Percentiles rank a stretch among this genome's conserved stretches.
Evolutionary conservation across 768 basidiomycete genomes (phyloP).

Genomic region (Cubamyces sp.): DNA sequence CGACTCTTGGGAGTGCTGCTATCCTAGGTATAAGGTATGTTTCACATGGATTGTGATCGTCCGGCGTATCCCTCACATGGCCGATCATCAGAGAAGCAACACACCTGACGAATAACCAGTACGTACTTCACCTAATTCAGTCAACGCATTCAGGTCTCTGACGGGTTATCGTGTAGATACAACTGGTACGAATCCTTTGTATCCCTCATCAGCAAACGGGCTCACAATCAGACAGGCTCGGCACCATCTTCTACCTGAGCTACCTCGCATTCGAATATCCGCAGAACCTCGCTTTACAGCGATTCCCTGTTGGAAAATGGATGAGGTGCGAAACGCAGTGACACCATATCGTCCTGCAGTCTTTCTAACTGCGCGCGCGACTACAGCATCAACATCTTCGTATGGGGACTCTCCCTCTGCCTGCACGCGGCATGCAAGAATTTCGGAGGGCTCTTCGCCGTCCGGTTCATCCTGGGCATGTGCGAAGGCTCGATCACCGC

Average conservation of each 20-base stretch:
- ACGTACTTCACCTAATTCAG: background rate
- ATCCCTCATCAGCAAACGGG: background rate
- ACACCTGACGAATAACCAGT: constrained; percentile 70
- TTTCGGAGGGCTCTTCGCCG: constrained; percentile 65
- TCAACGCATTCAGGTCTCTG: background rate
- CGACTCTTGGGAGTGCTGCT: constrained; percentile 65
- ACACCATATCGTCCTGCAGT: background rate
- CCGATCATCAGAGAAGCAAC: constrained; percentile 51
- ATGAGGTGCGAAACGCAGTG: constrained; percentile 56
- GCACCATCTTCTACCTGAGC: constrained; percentile 74
- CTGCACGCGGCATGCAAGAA: constrained; percentile 73
- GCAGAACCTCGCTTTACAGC: constrained; percentile 71
- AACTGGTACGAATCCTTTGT: constrained; percentile 52
- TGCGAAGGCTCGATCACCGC: constrained; percentile 77
- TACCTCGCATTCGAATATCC: constrained; percentile 76
- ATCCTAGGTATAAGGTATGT: constrained; percentile 71
- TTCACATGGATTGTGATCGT: background rate
- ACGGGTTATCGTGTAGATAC: constrained; percentile 45
- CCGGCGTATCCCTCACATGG: background rate
- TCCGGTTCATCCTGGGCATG: constrained; percentile 67
- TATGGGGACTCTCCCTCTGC: constrained; percentile 66
- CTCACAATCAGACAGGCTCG: constrained; percentile 52
- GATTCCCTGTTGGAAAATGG: constrained; percentile 80
- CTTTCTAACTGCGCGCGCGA: background rate
- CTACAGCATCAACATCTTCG: constrained; percentile 61